These are phyloP conservation scores for Chimonanthus salicifolius DNA, from an alignment of 164 flowering plant species.

Conservation along the genomic window DNA sequence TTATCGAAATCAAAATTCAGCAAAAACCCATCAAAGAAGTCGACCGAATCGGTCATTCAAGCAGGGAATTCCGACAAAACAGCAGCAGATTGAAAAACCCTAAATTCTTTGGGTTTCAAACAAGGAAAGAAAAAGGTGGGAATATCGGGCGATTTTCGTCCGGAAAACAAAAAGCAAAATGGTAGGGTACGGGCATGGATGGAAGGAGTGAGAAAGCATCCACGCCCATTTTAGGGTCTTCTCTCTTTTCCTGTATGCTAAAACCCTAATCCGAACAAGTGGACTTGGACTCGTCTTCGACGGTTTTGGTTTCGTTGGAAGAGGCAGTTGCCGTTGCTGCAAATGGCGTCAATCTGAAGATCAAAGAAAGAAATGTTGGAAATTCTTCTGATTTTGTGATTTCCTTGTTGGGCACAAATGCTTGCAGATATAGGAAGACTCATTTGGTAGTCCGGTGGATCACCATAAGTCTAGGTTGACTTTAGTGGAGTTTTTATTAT, in stretches of 20 bases:
- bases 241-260: not conserved
- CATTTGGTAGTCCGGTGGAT: not conserved
- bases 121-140: not conserved
- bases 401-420: not conserved
- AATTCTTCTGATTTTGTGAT: not conserved
- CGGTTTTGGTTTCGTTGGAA: not conserved
- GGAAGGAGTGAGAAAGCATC: not conserved
- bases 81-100: not conserved
- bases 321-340: constrained; percentile 12
- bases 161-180: not conserved
- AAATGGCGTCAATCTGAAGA: not conserved
- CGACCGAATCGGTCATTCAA: not conserved
- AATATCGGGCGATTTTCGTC: not conserved
- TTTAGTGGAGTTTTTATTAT: no score
- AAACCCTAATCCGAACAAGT: not conserved
- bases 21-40: constrained; percentile 6
- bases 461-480: not conserved
- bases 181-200: not conserved
- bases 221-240: constrained; percentile 1
- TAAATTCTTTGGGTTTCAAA: not conserved
- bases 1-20: constrained; percentile 11
- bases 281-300: not conserved
- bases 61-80: not conserved
- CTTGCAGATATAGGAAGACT: not conserved
- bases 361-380: not conserved